A percentile compares a stretch with the other conserved stretches of the same genome.
These are phyloP conservation scores for Phytophthora syringae DNA, from an alignment of 352 stramenopile species.

Conservation along the genomic window DNA sequence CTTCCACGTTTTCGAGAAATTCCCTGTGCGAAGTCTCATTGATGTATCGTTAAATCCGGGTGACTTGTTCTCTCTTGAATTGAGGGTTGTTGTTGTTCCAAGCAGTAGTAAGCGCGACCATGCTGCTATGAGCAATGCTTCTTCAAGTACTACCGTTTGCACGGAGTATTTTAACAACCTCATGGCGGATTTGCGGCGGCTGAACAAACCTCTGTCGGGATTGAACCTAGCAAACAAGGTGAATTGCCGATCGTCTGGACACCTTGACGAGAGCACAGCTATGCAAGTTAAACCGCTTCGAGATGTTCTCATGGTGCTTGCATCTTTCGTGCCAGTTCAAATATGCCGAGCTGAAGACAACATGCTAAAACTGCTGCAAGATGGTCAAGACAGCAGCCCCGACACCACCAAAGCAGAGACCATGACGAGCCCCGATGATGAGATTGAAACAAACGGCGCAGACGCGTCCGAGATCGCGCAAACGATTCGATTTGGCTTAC, in stretches of 20 bases:
- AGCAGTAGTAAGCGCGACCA: not conserved
- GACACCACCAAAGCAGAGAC: not conserved
- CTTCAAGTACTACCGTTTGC: too few species aligned
- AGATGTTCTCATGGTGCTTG: slow-evolving; percentile 19
- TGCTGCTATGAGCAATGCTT: not conserved
- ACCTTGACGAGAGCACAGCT: not conserved
- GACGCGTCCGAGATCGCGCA: slow-evolving; percentile 53
- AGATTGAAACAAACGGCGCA: slow-evolving; percentile 14
- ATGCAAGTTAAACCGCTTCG: slow-evolving; percentile 6
- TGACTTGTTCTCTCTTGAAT: slow-evolving; percentile 11
- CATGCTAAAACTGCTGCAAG: slow-evolving; percentile 50
- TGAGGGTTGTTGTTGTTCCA: slow-evolving; percentile 12
- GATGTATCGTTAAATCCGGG: slow-evolving; percentile 24
- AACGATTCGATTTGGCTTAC: slow-evolving; percentile 42
- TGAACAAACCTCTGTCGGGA: slow-evolving; percentile 39
- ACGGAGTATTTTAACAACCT: slow-evolving; percentile 39
- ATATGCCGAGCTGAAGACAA: slow-evolving; percentile 76
- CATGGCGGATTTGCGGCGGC: slow-evolving; percentile 53
- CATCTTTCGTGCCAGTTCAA: slow-evolving; percentile 73
- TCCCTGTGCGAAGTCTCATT: slow-evolving; percentile 42
- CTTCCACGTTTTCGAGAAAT: slow-evolving; percentile 70
- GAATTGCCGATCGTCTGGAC: slow-evolving; percentile 2
- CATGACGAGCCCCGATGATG: not conserved
- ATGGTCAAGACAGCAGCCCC: slow-evolving; percentile 45
- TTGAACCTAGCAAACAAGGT: slow-evolving; percentile 22